phyloP scores from a whole-genome alignment of 1,284 basidiomycete genomes.

The Microbotryum silenes-acaulis region DNA sequence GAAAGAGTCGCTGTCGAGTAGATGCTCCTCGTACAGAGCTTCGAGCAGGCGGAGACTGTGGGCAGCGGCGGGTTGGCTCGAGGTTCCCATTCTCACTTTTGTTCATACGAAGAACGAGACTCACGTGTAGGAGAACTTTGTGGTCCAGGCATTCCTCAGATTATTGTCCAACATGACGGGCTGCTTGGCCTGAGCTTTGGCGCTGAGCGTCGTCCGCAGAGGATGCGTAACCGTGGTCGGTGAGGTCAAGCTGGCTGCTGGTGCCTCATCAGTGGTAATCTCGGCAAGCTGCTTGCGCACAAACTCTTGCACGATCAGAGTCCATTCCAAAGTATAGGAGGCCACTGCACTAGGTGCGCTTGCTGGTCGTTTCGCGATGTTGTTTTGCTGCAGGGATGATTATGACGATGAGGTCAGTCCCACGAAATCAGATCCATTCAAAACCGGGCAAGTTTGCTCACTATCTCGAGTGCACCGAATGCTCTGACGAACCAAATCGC shows the following conservation, averaged over 20 bases:
- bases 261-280: conserved; percentile 70
- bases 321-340: conserved; percentile 82
- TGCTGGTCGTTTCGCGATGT: conserved; percentile 46
- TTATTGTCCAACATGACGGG: conserved; percentile 57
- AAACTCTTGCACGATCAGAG: conserved; percentile 75
- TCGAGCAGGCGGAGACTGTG: conserved; percentile 63
- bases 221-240: background rate
- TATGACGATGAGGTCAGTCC: conserved; percentile 39
- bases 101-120: conserved; percentile 26
- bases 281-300: conserved; percentile 81
- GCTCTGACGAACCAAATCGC: conserved; percentile 94
- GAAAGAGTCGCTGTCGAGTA: conserved; percentile 74
- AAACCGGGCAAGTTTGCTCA: conserved; percentile 9
- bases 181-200: background rate
- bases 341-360: conserved; percentile 50
- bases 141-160: conserved; percentile 65
- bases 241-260: conserved; percentile 48
- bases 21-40: conserved; percentile 67
- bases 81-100: background rate
- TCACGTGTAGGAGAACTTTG: conserved; percentile 70
- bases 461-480: conserved; percentile 87
- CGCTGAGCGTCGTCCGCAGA: conserved; percentile 48
- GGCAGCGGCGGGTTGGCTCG: background rate
- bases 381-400: conserved; percentile 39
- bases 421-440: conserved; percentile 32